These are phyloP conservation scores for Apiospora rasikravindrae DNA, from an alignment of 2,329 filamentous ascomycete genomes.

Conservation along the genomic window DNA sequence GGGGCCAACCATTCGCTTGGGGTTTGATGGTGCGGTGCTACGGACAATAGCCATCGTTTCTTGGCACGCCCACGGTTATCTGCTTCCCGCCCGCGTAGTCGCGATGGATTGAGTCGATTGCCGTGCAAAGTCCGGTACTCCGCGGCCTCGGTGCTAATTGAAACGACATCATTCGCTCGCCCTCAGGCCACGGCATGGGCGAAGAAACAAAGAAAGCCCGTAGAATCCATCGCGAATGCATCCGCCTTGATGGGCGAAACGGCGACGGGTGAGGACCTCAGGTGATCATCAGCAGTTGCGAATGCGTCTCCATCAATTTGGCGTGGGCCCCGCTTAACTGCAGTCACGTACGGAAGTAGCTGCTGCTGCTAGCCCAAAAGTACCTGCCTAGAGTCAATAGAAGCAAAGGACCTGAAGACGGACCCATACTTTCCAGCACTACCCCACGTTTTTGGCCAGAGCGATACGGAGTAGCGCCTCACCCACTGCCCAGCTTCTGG, in stretches of 20 bases:
- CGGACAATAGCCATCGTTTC: background rate
- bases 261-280: background rate
- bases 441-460: constrained; percentile 5
- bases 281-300: constrained; percentile 5
- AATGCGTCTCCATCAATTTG: background rate
- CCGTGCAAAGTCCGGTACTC: background rate
- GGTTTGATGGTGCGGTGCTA: background rate
- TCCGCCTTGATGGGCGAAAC: background rate
- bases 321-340: background rate
- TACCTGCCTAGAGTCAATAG: background rate
- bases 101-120: background rate
- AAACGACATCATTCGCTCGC: background rate
- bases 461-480: background rate
- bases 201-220: background rate
- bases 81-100: background rate
- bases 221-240: too few relatives aligned
- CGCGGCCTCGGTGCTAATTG: background rate
- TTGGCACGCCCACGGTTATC: background rate
- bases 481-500: background rate
- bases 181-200: background rate
- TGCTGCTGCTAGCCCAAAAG: background rate
- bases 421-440: background rate
- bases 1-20: background rate
- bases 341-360: background rate
- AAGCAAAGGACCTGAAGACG: background rate